phyloP scores from a whole-genome alignment of 2,329 filamentous ascomycete species.

The Graphiopsis chlorocephala region DNA sequence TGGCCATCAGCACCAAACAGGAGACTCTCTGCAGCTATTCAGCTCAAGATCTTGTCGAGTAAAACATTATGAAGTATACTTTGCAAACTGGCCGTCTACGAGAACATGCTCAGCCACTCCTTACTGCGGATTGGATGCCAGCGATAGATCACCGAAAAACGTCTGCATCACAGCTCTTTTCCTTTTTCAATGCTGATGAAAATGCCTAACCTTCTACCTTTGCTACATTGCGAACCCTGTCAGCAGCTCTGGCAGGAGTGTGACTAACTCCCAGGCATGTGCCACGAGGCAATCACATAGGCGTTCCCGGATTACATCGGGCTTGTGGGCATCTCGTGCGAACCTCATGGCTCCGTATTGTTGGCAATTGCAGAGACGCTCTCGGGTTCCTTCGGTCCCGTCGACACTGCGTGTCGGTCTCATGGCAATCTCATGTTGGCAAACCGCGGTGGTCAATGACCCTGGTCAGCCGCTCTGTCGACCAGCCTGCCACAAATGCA shows the following conservation, averaged over 20 bases:
- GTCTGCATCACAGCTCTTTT: not conserved
- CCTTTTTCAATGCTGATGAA: not conserved
- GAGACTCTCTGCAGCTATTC: not conserved
- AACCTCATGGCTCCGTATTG: not conserved
- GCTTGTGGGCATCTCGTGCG: not conserved
- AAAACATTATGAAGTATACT: not conserved
- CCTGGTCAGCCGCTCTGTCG: not conserved
- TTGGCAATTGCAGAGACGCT: not conserved
- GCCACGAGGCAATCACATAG: not conserved
- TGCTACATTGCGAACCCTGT: not conserved
- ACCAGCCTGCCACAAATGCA: not conserved
- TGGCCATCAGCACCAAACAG: not conserved
- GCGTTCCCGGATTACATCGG: not conserved
- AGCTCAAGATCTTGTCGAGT: not conserved
- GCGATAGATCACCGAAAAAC: not conserved
- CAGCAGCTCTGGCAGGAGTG: not conserved
- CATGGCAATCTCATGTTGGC: conserved; percentile 1
- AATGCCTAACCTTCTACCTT: not conserved
- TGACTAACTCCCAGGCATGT: not conserved
- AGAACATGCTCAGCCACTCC: not conserved
- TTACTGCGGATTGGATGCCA: not conserved
- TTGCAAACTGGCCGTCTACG: not conserved
- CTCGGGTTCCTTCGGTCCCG: not conserved
- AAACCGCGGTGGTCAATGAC: conserved; percentile 4
- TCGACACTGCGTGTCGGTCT: not conserved